These are phyloP conservation scores for Aspergillus persii DNA, from an alignment of 2,329 filamentous ascomycete genomes.

Conservation along the genomic window DNA sequence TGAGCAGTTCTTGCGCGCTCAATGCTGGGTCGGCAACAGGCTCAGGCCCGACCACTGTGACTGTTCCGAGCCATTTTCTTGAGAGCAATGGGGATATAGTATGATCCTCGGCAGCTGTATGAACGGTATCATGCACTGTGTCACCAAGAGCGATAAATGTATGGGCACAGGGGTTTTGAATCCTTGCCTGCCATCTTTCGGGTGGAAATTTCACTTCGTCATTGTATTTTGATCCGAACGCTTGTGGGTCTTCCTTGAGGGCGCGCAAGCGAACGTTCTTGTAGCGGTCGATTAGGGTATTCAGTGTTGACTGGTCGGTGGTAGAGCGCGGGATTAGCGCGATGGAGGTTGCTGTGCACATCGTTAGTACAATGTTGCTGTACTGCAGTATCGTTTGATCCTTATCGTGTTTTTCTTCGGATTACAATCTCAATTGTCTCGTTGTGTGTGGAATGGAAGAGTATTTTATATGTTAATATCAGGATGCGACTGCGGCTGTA, in stretches of 20 bases:
- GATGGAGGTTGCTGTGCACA: not conserved
- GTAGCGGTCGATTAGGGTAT: not conserved
- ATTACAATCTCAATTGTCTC: too few species aligned
- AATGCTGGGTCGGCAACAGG: not conserved
- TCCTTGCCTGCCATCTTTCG: slow-evolving; percentile 2
- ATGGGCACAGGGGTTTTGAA: not conserved
- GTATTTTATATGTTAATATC: too few species aligned
- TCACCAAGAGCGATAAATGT: not conserved
- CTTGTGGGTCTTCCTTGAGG: slow-evolving; percentile 2
- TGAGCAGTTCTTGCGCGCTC: not conserved
- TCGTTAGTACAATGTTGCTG: slow-evolving; percentile 5
- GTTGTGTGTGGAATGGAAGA: too few species aligned
- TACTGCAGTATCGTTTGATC: slow-evolving; percentile 27
- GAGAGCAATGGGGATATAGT: not conserved
- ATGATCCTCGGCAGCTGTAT: too few species aligned
- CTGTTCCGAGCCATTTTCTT: slow-evolving; percentile 1
- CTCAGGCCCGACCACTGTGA: not conserved
- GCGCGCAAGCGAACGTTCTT: slow-evolving; percentile 1
- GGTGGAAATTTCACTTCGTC: slow-evolving; percentile 1
- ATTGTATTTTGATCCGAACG: slow-evolving; percentile 5
- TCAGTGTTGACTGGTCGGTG: not conserved
- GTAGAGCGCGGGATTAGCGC: not conserved
- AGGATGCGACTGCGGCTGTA: too few species aligned
- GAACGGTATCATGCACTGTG: not conserved
- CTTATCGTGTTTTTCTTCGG: too few species aligned